Evolutionary conservation across 257 asterid genomes (phyloP).

Genomic region (Solanum ossicruentum): DNA sequence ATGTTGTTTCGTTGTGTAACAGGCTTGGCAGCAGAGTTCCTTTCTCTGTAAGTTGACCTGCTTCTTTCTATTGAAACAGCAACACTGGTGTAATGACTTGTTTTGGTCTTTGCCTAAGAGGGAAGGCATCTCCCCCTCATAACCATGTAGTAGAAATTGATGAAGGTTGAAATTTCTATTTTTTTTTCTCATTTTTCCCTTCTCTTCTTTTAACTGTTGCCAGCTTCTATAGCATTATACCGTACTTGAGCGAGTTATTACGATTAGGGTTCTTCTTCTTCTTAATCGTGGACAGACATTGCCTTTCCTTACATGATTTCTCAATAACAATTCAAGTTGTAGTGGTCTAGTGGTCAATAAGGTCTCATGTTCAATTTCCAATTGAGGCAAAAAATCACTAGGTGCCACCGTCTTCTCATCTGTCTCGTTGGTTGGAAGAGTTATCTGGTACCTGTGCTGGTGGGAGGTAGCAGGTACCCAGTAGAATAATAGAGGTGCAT

Average conservation of each 20-base stretch:
- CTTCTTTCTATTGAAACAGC: neutral
- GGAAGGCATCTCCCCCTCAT: conserved; percentile 12
- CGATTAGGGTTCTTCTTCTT: neutral
- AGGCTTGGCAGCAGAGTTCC: neutral
- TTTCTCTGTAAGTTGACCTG: neutral
- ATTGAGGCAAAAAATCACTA: neutral
- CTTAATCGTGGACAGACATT: neutral
- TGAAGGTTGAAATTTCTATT: conserved; percentile 32
- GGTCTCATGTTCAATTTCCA: neutral
- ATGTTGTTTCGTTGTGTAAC: neutral
- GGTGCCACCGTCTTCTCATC: neutral
- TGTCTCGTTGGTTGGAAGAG: neutral
- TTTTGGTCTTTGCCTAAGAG: conserved; percentile 26
- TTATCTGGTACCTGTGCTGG: neutral
- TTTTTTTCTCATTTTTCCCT: neutral
- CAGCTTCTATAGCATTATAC: neutral
- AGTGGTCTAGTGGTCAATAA: neutral
- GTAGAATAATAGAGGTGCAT: neutral
- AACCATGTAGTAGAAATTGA: conserved; percentile 21
- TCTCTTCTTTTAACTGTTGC: neutral
- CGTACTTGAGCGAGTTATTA: neutral
- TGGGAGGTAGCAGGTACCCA: neutral
- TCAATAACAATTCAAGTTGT: neutral
- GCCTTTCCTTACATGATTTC: neutral
- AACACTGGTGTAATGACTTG: conserved; percentile 33